A percentile compares a stretch with the other conserved stretches of the same genome.
phyloP scores from a whole-genome alignment of 257 asterid species.

The Lantana camara region DNA sequence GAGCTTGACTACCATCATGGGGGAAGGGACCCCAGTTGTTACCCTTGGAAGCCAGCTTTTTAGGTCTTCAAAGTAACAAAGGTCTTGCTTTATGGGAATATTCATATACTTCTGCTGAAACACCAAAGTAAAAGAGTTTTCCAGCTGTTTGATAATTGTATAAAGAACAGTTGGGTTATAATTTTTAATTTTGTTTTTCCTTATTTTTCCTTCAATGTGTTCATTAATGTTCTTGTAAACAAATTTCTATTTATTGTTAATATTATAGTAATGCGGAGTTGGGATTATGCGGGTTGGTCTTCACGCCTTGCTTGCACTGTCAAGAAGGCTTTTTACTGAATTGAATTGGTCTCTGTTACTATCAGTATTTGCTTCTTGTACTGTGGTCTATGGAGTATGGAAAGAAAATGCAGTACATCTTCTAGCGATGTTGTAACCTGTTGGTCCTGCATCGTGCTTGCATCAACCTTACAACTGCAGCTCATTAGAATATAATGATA shows the following conservation, averaged over 20 bases:
- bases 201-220: constrained; percentile 31
- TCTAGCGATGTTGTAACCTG: no score
- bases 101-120: constrained; percentile 30
- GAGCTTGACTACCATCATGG: constrained; percentile 92
- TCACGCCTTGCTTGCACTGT: background rate
- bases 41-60: constrained; percentile 91
- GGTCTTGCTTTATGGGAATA: constrained; percentile 39
- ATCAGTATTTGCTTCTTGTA: constrained; percentile 6
- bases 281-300: constrained; percentile 9
- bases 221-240: constrained; percentile 38
- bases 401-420: background rate
- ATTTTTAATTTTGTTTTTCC: constrained; percentile 24
- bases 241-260: constrained; percentile 36
- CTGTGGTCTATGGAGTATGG: background rate
- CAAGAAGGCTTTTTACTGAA: constrained; percentile 4
- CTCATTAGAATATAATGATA: no score
- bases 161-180: constrained; percentile 64
- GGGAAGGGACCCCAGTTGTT: constrained; percentile 91
- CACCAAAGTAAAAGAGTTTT: constrained; percentile 33
- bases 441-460: background rate
- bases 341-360: background rate
- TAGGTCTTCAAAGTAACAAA: constrained; percentile 57
- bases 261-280: constrained; percentile 30
- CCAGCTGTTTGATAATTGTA: constrained; percentile 84
- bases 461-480: no score